A percentile compares a stretch with the other conserved stretches of the same genome.
phyloP scores from a whole-genome alignment of 768 basidiomycete genomes.

The Suillus ampliporus region DNA sequence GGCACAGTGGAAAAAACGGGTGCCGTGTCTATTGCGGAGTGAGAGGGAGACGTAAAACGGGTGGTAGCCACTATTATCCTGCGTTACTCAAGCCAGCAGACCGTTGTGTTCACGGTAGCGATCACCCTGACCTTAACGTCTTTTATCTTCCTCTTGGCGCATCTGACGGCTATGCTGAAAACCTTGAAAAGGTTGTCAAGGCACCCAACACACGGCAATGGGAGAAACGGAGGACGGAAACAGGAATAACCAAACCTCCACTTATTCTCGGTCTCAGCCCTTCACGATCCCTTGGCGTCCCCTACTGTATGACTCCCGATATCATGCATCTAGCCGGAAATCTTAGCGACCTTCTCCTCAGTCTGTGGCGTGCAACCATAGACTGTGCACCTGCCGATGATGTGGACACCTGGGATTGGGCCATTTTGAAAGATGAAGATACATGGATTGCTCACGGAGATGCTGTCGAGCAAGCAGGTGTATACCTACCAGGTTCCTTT shows the following conservation, averaged over 20 bases:
- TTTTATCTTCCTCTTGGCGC: slow-evolving; percentile 10
- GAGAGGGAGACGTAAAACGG: slow-evolving; percentile 32
- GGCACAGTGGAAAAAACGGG: slow-evolving; percentile 36
- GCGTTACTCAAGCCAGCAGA: slow-evolving; percentile 32
- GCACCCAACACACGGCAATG: too few species aligned
- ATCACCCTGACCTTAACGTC: slow-evolving; percentile 30
- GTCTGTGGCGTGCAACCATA: slow-evolving; percentile 30
- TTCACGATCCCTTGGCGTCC: slow-evolving; percentile 32
- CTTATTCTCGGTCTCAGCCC: slow-evolving; percentile 42
- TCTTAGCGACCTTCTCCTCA: slow-evolving; percentile 27
- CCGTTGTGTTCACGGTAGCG: slow-evolving; percentile 22
- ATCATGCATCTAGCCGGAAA: slow-evolving; percentile 47
- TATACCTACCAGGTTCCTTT: slow-evolving; percentile 24
- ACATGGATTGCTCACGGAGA: slow-evolving; percentile 27
- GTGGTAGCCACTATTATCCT: slow-evolving; percentile 36
- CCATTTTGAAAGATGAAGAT: slow-evolving; percentile 24
- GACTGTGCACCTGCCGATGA: slow-evolving; percentile 23
- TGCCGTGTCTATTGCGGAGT: slow-evolving; percentile 40
- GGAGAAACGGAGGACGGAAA: slow-evolving; percentile 36
- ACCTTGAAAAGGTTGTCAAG: too few species aligned
- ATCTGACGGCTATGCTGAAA: slow-evolving; percentile 8
- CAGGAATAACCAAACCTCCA: slow-evolving; percentile 42
- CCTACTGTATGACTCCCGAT: slow-evolving; percentile 44
- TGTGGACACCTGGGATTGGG: slow-evolving; percentile 39
- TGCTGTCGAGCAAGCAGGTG: slow-evolving; percentile 13